Base-by-base conservation (phyloP, 495 filamentous ascomycete genomes). In the Aspergillus incahuasiensis region DNA sequence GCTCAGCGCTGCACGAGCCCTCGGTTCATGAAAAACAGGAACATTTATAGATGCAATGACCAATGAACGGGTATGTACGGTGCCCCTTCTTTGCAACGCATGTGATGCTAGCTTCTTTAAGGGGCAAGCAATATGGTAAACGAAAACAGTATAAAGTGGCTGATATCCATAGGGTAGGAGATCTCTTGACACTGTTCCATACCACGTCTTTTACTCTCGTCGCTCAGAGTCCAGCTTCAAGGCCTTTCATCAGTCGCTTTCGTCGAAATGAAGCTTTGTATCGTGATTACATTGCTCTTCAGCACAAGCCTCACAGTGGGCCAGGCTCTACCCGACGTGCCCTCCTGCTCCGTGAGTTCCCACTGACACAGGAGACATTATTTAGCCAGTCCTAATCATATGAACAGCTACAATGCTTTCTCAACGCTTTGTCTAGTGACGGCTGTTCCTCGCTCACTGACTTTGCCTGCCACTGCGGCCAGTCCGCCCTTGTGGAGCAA, bases 381-480 rank as follows among this genome's bases (percentile, higher is more conserved):
- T 21, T 11, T 5, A 20, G 15, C 7, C 4, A 9, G 25, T 11
- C 8, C 32, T 50, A 7, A 50, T 6, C 11, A 3, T 45, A 1
- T 35, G 21, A 44, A 43, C 30, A 79, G 76, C 52, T 79, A 18
- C 58, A 59, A 58, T 80, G 78, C 65, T 75, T 79, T 56, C 24
- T 79, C 53, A 48, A 39, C 19, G 68, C 70, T 39, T 63, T 80
- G 44, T 53, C 56, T 35, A 58, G 39, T 35, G 76, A 79, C 59
- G 76, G 76, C 51, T 80, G 78, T 67, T 58, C 65, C 15, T 16
- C 32, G 20, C 55, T 79, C 40, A 71, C 65, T 41, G 76, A 80
- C 64, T 80, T 80, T 56, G 68, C 69, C 51, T 80, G 78, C 63
- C 78, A 80, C 64, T 80, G 78, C 64, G 64, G 72, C 60, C 77